Conservation (phyloP, 352 stramenopile genomes). For the Globisporangium uncinulatum region DNA sequence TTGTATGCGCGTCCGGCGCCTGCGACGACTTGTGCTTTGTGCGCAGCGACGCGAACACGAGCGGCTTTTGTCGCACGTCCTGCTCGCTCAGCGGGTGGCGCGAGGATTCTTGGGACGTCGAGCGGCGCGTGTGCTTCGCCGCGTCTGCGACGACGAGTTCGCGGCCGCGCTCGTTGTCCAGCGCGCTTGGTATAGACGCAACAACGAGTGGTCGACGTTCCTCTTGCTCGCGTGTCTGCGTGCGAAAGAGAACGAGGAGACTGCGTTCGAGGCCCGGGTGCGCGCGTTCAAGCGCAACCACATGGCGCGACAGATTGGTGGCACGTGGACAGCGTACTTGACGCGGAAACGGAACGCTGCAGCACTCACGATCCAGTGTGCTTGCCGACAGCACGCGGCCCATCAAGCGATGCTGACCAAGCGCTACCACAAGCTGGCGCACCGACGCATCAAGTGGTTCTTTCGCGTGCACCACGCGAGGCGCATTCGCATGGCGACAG, state of each 20-base stretch:
- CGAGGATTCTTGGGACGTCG: slow-evolving; percentile 50
- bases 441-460: slow-evolving; percentile 80
- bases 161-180: slow-evolving; percentile 65
- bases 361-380: slow-evolving; percentile 43
- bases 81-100: slow-evolving; percentile 46
- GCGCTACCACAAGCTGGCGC: slow-evolving; percentile 36
- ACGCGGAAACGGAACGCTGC: slow-evolving; percentile 17
- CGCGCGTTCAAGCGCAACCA: slow-evolving; percentile 33
- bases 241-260: slow-evolving; percentile 61
- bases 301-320: slow-evolving; percentile 40
- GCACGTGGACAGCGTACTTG: slow-evolving; percentile 28
- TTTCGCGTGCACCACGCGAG: slow-evolving; percentile 47
- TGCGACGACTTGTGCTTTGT: slow-evolving; percentile 53
- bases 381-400: slow-evolving; percentile 29
- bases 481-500: slow-evolving; percentile 26
- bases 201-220: slow-evolving; percentile 84
- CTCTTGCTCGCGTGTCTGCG: slow-evolving; percentile 72
- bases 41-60: slow-evolving; percentile 46
- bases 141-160: slow-evolving; percentile 34
- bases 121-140: slow-evolving; percentile 19
- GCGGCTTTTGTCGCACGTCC: slow-evolving; percentile 25
- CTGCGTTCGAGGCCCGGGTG: slow-evolving; percentile 33
- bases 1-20: slow-evolving; percentile 30
- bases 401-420: slow-evolving; percentile 20
- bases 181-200: slow-evolving; percentile 72